Evolutionary conservation across 2,329 filamentous ascomycete genomes (phyloP).

Genomic region (Diaporthe amygdali): DNA sequence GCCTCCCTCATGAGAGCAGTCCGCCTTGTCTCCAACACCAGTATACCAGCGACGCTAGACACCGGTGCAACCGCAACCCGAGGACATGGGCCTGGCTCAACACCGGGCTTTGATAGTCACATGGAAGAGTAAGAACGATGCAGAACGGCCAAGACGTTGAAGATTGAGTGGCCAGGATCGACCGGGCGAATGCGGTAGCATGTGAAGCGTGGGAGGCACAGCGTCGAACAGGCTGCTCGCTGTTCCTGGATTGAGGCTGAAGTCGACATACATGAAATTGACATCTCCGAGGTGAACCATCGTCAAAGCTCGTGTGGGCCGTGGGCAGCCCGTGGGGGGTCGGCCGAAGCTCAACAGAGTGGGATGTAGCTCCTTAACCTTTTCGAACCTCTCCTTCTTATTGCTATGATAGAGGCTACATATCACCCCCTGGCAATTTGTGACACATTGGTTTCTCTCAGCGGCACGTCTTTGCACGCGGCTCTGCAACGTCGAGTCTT

Average conservation of each 20-base stretch:
- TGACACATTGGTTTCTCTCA: conserved; percentile 20
- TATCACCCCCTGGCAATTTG: conserved; percentile 7
- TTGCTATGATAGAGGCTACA: not conserved
- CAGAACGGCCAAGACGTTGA: not conserved
- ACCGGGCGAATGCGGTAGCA: not conserved
- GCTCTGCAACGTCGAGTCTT: conserved; percentile 2
- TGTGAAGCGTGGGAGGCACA: not conserved
- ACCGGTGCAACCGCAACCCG: not conserved
- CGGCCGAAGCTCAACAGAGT: not conserved
- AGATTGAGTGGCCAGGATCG: not conserved
- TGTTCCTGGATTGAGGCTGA: conserved; percentile 12
- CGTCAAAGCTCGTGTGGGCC: not conserved
- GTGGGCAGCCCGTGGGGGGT: not conserved
- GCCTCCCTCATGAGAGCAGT: not conserved
- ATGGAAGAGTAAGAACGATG: not conserved
- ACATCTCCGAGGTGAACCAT: conserved; percentile 15
- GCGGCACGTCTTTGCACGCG: not conserved
- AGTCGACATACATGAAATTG: not conserved
- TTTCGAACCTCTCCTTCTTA: no score
- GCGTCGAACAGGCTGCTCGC: not conserved
- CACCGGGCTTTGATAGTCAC: not conserved
- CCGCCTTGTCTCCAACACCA: not conserved
- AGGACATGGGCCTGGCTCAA: not conserved
- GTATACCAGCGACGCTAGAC: no score
- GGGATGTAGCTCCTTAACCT: not conserved